Evolutionary conservation across 2,329 filamentous ascomycete genomes (phyloP).

Genomic region (Colletotrichum camelliae): DNA sequence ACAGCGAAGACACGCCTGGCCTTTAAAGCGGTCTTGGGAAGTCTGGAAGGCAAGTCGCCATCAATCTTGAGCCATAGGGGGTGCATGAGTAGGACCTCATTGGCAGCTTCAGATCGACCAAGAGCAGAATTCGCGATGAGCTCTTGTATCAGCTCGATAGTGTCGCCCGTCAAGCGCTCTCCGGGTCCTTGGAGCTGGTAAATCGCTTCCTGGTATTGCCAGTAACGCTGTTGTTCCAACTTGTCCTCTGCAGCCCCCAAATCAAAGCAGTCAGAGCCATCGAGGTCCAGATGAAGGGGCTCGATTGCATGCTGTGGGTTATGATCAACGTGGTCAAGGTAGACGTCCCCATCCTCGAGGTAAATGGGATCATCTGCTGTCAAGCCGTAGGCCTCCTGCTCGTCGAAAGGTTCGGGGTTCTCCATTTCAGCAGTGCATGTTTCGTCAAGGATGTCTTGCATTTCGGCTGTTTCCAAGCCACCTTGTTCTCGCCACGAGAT

Average conservation of each 20-base stretch:
- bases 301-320: not conserved
- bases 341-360: not conserved
- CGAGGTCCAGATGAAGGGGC: not conserved
- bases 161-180: not conserved
- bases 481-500: not conserved
- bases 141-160: not conserved
- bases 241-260: not conserved
- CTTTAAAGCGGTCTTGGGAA: conserved; percentile 44
- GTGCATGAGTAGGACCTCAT: conserved; percentile 23
- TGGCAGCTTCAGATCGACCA: not conserved
- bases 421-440: not conserved
- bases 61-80: conserved; percentile 52
- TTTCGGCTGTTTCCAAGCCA: not conserved
- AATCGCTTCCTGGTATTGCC: not conserved
- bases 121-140: not conserved
- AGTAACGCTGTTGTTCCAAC: not conserved
- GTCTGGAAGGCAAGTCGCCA: conserved; percentile 46
- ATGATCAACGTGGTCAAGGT: not conserved
- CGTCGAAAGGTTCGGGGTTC: not conserved
- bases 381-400: not conserved
- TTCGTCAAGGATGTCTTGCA: not conserved
- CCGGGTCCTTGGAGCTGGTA: not conserved
- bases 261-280: not conserved
- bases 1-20: conserved; percentile 28
- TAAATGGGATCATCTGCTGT: not conserved